Evolutionary conservation across 2,329 filamentous ascomycete genomes (phyloP), one percentile per base, ranked within the genome.

Genomic region (Bipolaris cookei): DNA sequence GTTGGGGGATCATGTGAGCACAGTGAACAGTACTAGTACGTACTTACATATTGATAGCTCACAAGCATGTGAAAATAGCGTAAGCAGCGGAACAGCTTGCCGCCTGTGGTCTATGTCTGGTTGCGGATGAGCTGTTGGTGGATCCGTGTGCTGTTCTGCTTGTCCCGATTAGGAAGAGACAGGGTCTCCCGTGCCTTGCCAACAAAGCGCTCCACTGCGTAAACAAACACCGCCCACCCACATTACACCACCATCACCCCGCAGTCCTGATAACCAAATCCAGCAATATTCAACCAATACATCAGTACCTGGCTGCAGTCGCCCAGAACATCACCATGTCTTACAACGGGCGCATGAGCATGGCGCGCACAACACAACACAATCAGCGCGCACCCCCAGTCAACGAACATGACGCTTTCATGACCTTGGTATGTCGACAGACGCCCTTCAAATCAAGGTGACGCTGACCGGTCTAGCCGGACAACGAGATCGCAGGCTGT

Each of bases 401-500:
- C 14, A 77, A 81, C 43, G 78, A 81, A 52, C 72, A 75, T 50
- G 80, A 83, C 67, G 78, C 78, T 2, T 82, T 82, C 70, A 82
- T 82, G 80, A 81, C 77, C 44, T 63, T 83, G 73, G 81, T 82
- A 75, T 59, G 73, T 41, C 16, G 54, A 49, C 6, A 28, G 3
- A 37, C 34, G 13, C 10, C 14, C 2, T 39, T 6, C 5, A 13
- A n/a, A 21, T 38, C n/a, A 25, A 30, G 51, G 18, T 41, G 41
- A 14, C 49, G 48, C 69, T 73, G 54, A 72, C 57, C 13, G 4
- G 4, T n/a, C 10, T 49, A 88, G 86, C 82, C 85, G 45, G 86
- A 88, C 63, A 79, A 82, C 61, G 95, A 99, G 77, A 97, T 99
- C 60, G 94, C 94, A 67, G 92, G 91, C 75, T 99, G 95, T 78